Percentiles rank a stretch among this genome's conserved stretches.
phyloP scores from a whole-genome alignment of 495 filamentous ascomycete genomes.

The Aspergillus heteromorphus region DNA sequence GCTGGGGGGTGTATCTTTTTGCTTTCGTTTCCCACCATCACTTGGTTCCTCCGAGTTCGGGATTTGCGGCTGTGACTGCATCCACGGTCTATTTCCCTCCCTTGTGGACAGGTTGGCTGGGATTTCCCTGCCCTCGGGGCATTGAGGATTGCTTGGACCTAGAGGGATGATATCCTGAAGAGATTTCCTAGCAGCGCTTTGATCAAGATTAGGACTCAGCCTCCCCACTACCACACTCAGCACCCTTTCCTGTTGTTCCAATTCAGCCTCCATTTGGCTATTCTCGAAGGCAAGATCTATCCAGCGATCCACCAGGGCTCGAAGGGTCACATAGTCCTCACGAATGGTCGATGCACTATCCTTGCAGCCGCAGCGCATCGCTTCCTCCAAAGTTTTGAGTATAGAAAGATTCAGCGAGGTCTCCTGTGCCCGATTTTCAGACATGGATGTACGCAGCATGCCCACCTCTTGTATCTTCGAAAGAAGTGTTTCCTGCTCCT shows the following conservation, averaged over 20 bases:
- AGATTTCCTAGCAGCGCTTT: neutral
- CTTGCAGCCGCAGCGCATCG: slow-evolving; percentile 4
- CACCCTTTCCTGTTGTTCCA: slow-evolving; percentile 21
- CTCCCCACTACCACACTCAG: slow-evolving; percentile 18
- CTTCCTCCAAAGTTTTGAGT: slow-evolving; percentile 13
- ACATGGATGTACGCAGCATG: slow-evolving; percentile 7
- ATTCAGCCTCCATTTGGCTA: slow-evolving; percentile 21
- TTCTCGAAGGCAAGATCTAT: no score
- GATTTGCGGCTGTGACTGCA: neutral
- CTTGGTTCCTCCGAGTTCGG: neutral
- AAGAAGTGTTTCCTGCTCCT: slow-evolving; percentile 5
- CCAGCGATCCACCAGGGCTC: slow-evolving; percentile 13
- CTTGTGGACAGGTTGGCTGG: neutral
- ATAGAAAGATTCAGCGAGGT: neutral
- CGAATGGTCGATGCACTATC: slow-evolving; percentile 1
- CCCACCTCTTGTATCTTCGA: slow-evolving; percentile 4
- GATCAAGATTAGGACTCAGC: slow-evolving; percentile 2
- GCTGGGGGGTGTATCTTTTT: neutral
- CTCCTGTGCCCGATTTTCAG: slow-evolving; percentile 12
- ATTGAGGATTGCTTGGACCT: no score
- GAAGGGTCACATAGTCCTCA: slow-evolving; percentile 14
- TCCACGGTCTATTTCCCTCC: neutral
- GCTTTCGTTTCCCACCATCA: neutral
- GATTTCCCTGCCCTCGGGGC: neutral
- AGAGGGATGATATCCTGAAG: neutral